These are phyloP conservation scores for Magnolia kwangsiensis DNA, from an alignment of 164 flowering plant species.

Conservation along the genomic window DNA sequence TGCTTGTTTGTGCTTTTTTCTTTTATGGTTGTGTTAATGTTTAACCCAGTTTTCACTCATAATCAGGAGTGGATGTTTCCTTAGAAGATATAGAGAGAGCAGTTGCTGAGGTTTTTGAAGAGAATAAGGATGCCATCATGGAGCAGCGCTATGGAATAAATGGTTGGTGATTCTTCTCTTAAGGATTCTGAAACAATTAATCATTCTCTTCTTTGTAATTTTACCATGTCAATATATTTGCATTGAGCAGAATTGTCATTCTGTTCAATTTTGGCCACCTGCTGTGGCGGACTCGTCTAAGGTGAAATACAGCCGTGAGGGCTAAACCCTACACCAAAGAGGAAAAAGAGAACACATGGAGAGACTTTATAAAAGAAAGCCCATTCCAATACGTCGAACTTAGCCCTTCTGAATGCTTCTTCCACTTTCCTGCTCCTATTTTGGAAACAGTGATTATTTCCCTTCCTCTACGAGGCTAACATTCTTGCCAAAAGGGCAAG, in stretches of 20 bases:
- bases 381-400: too few relatives aligned
- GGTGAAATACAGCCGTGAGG: too few relatives aligned
- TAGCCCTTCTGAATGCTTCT: too few relatives aligned
- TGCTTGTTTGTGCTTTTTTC: background rate
- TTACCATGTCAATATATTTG: background rate
- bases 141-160: conserved; percentile 68
- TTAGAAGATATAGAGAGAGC: conserved; percentile 51
- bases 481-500: too few relatives aligned
- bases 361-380: too few relatives aligned
- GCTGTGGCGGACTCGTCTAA: too few relatives aligned
- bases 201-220: background rate
- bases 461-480: too few relatives aligned
- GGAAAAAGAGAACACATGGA: too few relatives aligned
- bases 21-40: background rate
- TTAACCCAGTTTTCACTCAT: conserved; percentile 6
- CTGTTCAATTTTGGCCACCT: too few relatives aligned
- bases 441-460: too few relatives aligned
- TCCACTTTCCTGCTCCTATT: too few relatives aligned
- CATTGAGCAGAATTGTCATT: background rate
- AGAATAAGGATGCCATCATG: conserved; percentile 49
- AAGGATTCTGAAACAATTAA: background rate
- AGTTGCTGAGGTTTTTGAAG: conserved; percentile 59
- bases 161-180: conserved; percentile 37
- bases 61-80: conserved; percentile 65
- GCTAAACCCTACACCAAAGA: too few relatives aligned